Percentiles rank a stretch among this genome's conserved stretches.
Evolutionary conservation across 371 early-diverging fungal genomes (phyloP).

Genomic region (Rhizopus stolonifer): DNA sequence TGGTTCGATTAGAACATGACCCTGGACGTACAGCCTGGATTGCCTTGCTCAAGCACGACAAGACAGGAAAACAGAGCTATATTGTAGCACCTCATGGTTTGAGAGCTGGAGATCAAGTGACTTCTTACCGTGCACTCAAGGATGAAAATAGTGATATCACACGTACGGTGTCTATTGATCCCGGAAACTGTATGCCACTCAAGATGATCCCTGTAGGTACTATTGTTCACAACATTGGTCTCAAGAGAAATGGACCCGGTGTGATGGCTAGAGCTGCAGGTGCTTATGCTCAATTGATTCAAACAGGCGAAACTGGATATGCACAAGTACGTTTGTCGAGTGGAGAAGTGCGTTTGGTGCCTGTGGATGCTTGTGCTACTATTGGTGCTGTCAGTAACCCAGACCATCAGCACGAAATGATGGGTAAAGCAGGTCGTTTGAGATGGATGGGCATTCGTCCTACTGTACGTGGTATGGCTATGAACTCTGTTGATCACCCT

Average conservation of each 20-base stretch:
- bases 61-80: conserved; percentile 78
- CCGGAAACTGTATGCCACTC: conserved; percentile 91
- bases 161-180: conserved; percentile 69
- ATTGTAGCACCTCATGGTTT: conserved; percentile 82
- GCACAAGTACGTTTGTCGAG: conserved; percentile 87
- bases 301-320: conserved; percentile 74
- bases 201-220: conserved; percentile 94
- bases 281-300: conserved; percentile 84
- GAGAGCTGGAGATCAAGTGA: conserved; percentile 64
- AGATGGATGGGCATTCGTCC: conserved; percentile 91
- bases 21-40: conserved; percentile 94
- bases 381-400: conserved; percentile 93
- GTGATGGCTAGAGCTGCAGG: conserved; percentile 90
- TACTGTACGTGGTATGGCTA: conserved; percentile 97
- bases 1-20: conserved; percentile 92
- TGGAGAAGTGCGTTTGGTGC: conserved; percentile 90
- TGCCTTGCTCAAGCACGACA: conserved; percentile 79
- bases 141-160: conserved; percentile 44
- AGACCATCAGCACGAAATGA: conserved; percentile 84
- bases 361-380: conserved; percentile 87
- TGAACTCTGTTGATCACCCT: conserved; percentile 98
- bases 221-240: conserved; percentile 83
- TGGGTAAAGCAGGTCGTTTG: conserved; percentile 92
- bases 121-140: conserved; percentile 32
- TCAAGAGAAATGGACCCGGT: conserved; percentile 81